Conservation (phyloP, 805 yeast genomes). For the Kluyveromyces starmeri region DNA sequence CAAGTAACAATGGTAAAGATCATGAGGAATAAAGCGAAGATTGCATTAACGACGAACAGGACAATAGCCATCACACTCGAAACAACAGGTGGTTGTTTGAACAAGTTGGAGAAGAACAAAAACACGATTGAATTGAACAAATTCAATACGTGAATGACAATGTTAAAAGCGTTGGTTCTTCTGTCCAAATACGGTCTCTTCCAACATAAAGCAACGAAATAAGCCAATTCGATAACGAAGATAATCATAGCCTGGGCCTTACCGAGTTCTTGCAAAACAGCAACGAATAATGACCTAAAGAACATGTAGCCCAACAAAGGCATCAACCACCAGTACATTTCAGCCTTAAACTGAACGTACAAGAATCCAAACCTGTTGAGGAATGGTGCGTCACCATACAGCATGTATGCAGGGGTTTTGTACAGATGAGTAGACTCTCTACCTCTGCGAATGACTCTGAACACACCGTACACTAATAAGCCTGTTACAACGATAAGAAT, state of each 20-base stretch:
- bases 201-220: constrained; percentile 56
- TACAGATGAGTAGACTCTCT: constrained; percentile 58
- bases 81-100: constrained; percentile 79
- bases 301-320: constrained; percentile 58
- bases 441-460: constrained; percentile 68
- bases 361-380: constrained; percentile 86
- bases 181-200: constrained; percentile 89
- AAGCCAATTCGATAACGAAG: constrained; percentile 65
- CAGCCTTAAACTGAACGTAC: constrained; percentile 86
- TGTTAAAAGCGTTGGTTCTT: constrained; percentile 89
- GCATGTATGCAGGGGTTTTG: constrained; percentile 85
- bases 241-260: constrained; percentile 72
- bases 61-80: constrained; percentile 88
- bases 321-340: constrained; percentile 72
- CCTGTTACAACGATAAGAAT: constrained; percentile 49
- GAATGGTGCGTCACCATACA: constrained; percentile 74
- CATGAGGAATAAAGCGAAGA: constrained; percentile 71
- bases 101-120: constrained; percentile 78
- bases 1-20: constrained; percentile 85
- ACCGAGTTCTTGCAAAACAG: constrained; percentile 74
- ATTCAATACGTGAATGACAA: constrained; percentile 70
- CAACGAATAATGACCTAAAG: constrained; percentile 73
- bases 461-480: constrained; percentile 62
- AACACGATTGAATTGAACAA: constrained; percentile 79
- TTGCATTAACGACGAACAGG: constrained; percentile 82